Percentiles rank a stretch among this genome's conserved stretches.
Evolutionary conservation across 108 stramenopile genomes (phyloP).

Genomic region (Fragilariopsis cylindrus): DNA sequence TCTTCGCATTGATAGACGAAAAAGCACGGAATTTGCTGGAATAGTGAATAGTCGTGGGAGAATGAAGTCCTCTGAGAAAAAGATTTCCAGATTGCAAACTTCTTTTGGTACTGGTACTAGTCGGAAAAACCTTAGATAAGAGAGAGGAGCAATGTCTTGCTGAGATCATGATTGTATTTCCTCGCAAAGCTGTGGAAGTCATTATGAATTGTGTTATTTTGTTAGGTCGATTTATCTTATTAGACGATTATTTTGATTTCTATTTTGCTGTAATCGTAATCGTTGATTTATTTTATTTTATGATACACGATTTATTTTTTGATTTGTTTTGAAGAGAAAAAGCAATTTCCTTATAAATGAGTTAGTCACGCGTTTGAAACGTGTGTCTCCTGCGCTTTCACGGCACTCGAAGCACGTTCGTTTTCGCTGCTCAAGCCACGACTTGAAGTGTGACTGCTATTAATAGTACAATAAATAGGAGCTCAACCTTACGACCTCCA

Average conservation of each 20-base stretch:
- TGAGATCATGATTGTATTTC: not conserved
- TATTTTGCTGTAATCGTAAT: not conserved
- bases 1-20: not conserved
- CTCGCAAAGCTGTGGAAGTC: conserved; percentile 5
- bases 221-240: too few species aligned
- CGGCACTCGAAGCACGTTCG: too few species aligned
- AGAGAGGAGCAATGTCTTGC: not conserved
- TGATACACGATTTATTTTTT: too few species aligned
- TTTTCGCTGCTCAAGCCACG: too few species aligned
- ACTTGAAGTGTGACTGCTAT: too few species aligned
- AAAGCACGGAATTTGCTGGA: not conserved
- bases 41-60: not conserved
- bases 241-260: not conserved
- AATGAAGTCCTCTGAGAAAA: not conserved
- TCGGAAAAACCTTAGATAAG: not conserved
- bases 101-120: not conserved
- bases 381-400: too few species aligned
- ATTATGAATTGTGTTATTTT: not conserved
- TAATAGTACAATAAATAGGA: too few species aligned
- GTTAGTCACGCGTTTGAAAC: too few species aligned
- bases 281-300: not conserved
- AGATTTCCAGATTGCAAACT: not conserved
- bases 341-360: too few species aligned
- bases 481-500: too few species aligned
- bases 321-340: too few species aligned